Conservation (phyloP, 108 stramenopile genomes). For the Pseudonitzschia multiseries region DNA sequence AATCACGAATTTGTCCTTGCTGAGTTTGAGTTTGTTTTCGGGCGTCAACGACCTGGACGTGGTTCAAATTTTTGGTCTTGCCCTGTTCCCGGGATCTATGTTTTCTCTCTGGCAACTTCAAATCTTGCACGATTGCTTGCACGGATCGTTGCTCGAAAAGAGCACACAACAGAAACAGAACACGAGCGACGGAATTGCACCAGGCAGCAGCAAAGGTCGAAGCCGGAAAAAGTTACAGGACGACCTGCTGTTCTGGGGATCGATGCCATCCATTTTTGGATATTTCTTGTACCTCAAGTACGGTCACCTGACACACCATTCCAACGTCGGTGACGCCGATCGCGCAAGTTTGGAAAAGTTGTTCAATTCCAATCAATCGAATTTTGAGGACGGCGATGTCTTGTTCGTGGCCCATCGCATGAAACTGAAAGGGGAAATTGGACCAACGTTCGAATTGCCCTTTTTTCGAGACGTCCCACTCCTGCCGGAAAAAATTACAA, state of each 20-base stretch:
- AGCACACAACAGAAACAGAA: neutral
- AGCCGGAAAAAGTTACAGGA: slow-evolving; percentile 51
- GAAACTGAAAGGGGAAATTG: slow-evolving; percentile 67
- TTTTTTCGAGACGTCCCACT: neutral
- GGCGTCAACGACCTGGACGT: slow-evolving; percentile 20
- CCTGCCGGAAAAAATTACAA: slow-evolving; percentile 10
- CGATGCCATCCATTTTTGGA: slow-evolving; percentile 72
- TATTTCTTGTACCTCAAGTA: slow-evolving; percentile 75
- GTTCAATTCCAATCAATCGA: slow-evolving; percentile 57
- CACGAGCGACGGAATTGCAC: neutral
- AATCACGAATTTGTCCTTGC: slow-evolving; percentile 48
- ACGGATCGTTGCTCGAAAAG: slow-evolving; percentile 61
- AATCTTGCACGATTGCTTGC: slow-evolving; percentile 67
- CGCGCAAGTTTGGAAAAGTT: slow-evolving; percentile 48
- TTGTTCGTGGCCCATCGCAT: slow-evolving; percentile 82
- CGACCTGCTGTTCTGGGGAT: slow-evolving; percentile 59
- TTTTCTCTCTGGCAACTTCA: slow-evolving; percentile 76
- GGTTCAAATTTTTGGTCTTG: slow-evolving; percentile 27
- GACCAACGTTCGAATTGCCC: slow-evolving; percentile 46
- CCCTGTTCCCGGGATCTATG: slow-evolving; percentile 68
- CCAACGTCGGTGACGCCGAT: slow-evolving; percentile 53
- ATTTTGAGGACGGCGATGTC: slow-evolving; percentile 85
- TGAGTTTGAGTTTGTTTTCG: slow-evolving; percentile 43
- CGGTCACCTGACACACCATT: slow-evolving; percentile 79
- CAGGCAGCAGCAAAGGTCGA: neutral